phyloP scores from a whole-genome alignment of 805 yeast genomes.

The Candida yuanshanica region DNA sequence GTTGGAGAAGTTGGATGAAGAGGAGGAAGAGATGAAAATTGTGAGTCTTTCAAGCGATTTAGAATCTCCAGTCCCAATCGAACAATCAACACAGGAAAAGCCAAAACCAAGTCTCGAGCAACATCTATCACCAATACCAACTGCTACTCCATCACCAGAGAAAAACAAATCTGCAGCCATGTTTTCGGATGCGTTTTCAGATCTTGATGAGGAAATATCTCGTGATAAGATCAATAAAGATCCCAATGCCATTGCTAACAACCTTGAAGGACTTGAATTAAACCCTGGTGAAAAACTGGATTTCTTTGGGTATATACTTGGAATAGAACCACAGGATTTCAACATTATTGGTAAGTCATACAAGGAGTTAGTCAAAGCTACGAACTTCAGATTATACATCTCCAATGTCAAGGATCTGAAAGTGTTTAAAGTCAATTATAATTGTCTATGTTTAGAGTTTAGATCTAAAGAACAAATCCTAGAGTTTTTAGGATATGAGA shows the following conservation, averaged over 20 bases:
- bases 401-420: conserved; percentile 8
- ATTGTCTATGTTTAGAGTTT: conserved; percentile 13
- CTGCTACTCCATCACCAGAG: neutral
- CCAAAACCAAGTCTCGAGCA: neutral
- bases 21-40: neutral
- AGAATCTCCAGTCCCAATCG: neutral
- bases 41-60: neutral
- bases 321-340: conserved; percentile 10
- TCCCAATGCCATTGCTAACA: conserved; percentile 6
- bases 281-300: neutral
- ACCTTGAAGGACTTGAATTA: conserved; percentile 1
- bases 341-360: conserved; percentile 13
- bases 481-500: conserved; percentile 10
- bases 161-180: neutral
- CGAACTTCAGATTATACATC: conserved; percentile 13
- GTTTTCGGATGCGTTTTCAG: neutral
- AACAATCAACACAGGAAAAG: neutral
- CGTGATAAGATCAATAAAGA: neutral
- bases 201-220: neutral
- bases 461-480: conserved; percentile 10
- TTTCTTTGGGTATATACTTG: conserved; percentile 12
- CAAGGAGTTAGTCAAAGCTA: conserved; percentile 4
- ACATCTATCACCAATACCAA: neutral
- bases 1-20: too few species aligned
- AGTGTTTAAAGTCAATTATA: conserved; percentile 8